phyloP scores from a whole-genome alignment of 441 rosid species.

The Pelargonium australe region DNA sequence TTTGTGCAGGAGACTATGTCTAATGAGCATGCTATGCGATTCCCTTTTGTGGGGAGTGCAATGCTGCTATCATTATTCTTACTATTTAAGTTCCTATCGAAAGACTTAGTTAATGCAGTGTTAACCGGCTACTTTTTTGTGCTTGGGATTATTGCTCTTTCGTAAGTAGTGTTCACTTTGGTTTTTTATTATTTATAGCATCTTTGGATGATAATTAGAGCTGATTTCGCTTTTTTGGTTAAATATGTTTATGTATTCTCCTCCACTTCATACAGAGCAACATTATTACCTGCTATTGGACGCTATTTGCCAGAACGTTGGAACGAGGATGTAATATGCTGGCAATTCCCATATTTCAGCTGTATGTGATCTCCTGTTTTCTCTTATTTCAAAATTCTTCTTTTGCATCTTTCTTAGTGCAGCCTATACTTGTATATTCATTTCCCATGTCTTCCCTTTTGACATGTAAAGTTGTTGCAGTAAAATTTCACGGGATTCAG shows the following conservation, averaged over 20 bases:
- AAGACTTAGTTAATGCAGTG: conserved; percentile 93
- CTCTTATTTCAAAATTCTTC: neutral
- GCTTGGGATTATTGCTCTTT: conserved; percentile 85
- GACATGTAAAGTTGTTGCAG: neutral
- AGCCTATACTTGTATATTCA: neutral
- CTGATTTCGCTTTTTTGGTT: conserved; percentile 5
- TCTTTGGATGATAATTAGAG: neutral
- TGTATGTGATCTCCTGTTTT: conserved; percentile 42
- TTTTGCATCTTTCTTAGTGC: neutral
- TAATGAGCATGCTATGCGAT: conserved; percentile 96
- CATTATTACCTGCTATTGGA: conserved; percentile 68
- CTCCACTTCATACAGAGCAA: conserved; percentile 51
- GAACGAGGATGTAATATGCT: conserved; percentile 67
- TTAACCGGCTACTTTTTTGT: conserved; percentile 90
- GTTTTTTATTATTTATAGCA: neutral
- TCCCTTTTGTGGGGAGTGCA: conserved; percentile 96
- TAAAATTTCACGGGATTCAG: neutral
- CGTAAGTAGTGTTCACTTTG: conserved; percentile 38
- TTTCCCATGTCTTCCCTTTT: neutral
- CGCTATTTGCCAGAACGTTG: conserved; percentile 63
- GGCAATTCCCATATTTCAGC: conserved; percentile 71
- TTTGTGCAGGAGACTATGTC: conserved; percentile 88
- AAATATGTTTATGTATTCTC: neutral
- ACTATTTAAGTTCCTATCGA: conserved; percentile 90
- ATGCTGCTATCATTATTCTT: conserved; percentile 87